Conservation (phyloP, 208 protist species). For the Leishmania major region DNA sequence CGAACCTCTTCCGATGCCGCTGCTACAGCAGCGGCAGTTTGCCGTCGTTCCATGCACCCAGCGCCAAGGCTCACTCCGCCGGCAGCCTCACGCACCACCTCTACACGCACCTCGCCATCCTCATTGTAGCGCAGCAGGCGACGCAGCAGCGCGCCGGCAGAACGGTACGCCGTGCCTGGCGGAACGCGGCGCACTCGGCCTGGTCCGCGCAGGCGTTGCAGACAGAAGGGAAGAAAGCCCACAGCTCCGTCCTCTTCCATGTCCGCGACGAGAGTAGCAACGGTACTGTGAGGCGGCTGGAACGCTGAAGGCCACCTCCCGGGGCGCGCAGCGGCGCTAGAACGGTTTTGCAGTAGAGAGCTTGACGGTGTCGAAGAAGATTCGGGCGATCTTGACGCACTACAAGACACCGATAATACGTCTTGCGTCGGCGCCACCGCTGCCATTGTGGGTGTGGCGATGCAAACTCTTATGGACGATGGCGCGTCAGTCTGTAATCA, state of each 20-base stretch:
- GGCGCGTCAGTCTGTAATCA: background rate
- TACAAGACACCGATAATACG: background rate
- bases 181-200: constrained; percentile 48
- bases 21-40: background rate
- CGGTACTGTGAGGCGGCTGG: background rate
- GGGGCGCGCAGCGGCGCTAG: background rate
- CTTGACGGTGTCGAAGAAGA: background rate
- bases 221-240: constrained; percentile 15
- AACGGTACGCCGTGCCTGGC: constrained; percentile 45
- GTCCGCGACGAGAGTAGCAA: background rate
- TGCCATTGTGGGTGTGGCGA: background rate
- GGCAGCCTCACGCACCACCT: constrained; percentile 26
- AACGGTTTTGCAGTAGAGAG: background rate
- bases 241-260: constrained; percentile 11
- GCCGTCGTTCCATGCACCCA: background rate
- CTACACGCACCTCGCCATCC: constrained; percentile 24
- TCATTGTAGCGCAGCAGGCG: constrained; percentile 34
- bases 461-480: background rate
- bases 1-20: background rate
- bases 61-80: background rate
- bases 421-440: background rate
- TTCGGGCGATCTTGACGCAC: background rate
- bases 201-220: constrained; percentile 40
- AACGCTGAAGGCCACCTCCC: background rate
- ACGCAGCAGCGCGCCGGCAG: constrained; percentile 46